phyloP scores from a whole-genome alignment of 2,329 filamentous ascomycete species.

The Exophiala sp. region DNA sequence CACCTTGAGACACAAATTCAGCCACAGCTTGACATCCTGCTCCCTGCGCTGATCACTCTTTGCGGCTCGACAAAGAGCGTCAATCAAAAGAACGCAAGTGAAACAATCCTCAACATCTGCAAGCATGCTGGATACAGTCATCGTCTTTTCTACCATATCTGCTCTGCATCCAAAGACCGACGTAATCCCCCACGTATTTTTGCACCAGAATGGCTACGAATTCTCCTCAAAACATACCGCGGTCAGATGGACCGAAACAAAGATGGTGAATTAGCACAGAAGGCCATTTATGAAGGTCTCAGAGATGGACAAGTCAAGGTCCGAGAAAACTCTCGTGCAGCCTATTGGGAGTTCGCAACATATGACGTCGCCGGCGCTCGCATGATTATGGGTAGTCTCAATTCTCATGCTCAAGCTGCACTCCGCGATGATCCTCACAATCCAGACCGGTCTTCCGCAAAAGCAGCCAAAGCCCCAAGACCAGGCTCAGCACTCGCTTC shows the following conservation, averaged over 20 bases:
- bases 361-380: slow-evolving; percentile 78
- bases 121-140: slow-evolving; percentile 73
- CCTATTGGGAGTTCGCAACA: slow-evolving; percentile 78
- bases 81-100: slow-evolving; percentile 75
- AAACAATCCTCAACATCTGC: slow-evolving; percentile 76
- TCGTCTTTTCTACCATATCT: slow-evolving; percentile 82
- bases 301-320: slow-evolving; percentile 85
- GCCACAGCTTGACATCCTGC: slow-evolving; percentile 25
- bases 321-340: slow-evolving; percentile 76
- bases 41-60: slow-evolving; percentile 77
- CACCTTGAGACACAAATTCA: slow-evolving; percentile 24
- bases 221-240: slow-evolving; percentile 73
- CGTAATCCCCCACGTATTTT: slow-evolving; percentile 82
- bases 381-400: slow-evolving; percentile 76
- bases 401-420: slow-evolving; percentile 72
- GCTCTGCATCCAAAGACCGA: slow-evolving; percentile 81
- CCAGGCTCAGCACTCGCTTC: slow-evolving; percentile 26
- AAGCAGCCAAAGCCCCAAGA: slow-evolving; percentile 19
- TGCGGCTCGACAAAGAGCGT: slow-evolving; percentile 92
- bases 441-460: slow-evolving; percentile 38
- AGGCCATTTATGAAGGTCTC: slow-evolving; percentile 85
- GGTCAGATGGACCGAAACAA: slow-evolving; percentile 78
- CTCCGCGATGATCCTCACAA: slow-evolving; percentile 82
- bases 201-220: slow-evolving; percentile 78
- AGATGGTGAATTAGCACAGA: slow-evolving; percentile 78